Evolutionary conservation across 2,329 filamentous ascomycete species (phyloP).

Genomic region (Aspergillus versicolor): DNA sequence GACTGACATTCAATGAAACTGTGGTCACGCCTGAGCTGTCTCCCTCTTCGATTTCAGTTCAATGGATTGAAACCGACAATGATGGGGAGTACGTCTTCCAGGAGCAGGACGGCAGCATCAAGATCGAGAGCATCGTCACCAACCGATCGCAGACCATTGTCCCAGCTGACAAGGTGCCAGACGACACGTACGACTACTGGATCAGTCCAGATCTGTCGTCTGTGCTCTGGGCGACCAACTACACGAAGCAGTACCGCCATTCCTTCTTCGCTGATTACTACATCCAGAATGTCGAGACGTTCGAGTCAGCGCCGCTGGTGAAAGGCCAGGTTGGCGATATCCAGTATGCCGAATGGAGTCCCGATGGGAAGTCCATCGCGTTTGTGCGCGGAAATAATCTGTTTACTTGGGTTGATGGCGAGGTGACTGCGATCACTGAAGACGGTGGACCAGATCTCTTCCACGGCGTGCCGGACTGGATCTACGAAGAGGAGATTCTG

Average conservation of each 20-base stretch:
- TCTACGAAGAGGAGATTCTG: conserved; percentile 83
- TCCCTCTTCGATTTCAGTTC: conserved; percentile 50
- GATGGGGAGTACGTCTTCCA: conserved; percentile 63
- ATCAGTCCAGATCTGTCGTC: conserved; percentile 60
- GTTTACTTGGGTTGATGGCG: conserved; percentile 57
- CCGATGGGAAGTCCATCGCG: conserved; percentile 58
- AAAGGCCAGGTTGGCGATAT: conserved; percentile 63
- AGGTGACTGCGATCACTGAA: conserved; percentile 65
- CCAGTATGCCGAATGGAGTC: conserved; percentile 65
- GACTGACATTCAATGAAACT: conserved; percentile 62
- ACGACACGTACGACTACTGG: conserved; percentile 57
- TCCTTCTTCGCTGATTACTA: conserved; percentile 69
- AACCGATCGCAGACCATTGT: conserved; percentile 59
- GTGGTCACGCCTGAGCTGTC: conserved; percentile 49
- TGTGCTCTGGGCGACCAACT: conserved; percentile 63
- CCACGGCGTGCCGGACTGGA: conserved; percentile 94
- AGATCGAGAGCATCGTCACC: conserved; percentile 63
- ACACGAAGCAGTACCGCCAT: conserved; percentile 67
- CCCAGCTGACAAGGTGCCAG: conserved; percentile 57
- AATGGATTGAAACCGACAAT: conserved; percentile 58
- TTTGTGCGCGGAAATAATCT: conserved; percentile 68
- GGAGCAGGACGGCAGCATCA: conserved; percentile 52
- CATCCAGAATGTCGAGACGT: conserved; percentile 60
- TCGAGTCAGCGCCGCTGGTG: conserved; percentile 51
- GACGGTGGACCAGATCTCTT: conserved; percentile 83